phyloP scores from a whole-genome alignment of 2,329 filamentous ascomycete genomes.

The Monosporascus sp. region DNA sequence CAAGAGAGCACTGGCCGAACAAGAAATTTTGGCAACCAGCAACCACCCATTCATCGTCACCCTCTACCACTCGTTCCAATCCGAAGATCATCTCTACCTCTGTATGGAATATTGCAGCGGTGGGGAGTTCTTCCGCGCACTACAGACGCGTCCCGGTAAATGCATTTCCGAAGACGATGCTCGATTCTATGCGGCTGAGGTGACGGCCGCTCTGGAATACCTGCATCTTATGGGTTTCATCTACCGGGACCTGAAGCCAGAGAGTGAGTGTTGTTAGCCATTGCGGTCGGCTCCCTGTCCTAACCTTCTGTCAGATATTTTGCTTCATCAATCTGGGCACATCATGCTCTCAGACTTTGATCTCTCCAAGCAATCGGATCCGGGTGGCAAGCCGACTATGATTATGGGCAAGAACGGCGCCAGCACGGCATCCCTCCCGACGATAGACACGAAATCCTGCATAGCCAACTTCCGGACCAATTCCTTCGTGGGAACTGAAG shows the following conservation, averaged over 20 bases:
- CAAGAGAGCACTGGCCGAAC: slow-evolving; percentile 93
- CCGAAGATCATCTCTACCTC: slow-evolving; percentile 96
- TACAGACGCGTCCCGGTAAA: slow-evolving; percentile 95
- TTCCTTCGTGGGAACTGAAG: slow-evolving; percentile 96
- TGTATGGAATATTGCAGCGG: slow-evolving; percentile 99
- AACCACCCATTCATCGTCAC: slow-evolving; percentile 99
- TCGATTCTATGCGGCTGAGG: slow-evolving; percentile 94
- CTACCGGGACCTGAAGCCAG: slow-evolving; percentile 94
- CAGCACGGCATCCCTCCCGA: slow-evolving; percentile 79
- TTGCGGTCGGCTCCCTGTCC: slow-evolving; percentile 9
- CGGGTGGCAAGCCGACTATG: slow-evolving; percentile 95
- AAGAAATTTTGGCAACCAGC: slow-evolving; percentile 96
- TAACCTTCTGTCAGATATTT: slow-evolving; percentile 64
- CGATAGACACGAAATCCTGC: slow-evolving; percentile 98
- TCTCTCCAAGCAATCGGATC: slow-evolving; percentile 93
- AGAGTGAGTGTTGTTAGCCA: slow-evolving; percentile 61
- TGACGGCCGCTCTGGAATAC: slow-evolving; percentile 93
- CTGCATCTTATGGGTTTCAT: slow-evolving; percentile 99
- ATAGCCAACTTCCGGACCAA: slow-evolving; percentile 98
- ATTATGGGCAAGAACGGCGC: slow-evolving; percentile 87
- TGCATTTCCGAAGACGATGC: slow-evolving; percentile 96
- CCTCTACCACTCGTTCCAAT: slow-evolving; percentile 97
- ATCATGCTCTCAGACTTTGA: slow-evolving; percentile 99
- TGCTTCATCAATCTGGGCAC: slow-evolving; percentile 97
- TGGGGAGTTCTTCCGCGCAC: slow-evolving; percentile 93